Conservation (phyloP, 2,329 filamentous ascomycete species). For the Teratosphaeriaceae sp. region DNA sequence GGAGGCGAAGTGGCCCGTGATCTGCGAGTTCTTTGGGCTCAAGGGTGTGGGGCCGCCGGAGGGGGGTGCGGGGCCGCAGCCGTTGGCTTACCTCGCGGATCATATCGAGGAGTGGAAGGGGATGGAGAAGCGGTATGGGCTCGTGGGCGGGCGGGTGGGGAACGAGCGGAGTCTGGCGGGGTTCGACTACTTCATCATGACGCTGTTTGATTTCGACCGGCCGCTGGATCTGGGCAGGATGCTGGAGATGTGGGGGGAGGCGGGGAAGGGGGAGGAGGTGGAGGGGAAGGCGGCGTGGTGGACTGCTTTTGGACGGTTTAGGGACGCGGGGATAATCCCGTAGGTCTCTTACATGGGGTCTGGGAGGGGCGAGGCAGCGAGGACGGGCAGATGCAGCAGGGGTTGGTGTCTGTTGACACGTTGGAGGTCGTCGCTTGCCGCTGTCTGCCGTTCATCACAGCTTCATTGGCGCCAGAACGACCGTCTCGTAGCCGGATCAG, state of each 20-base stretch:
- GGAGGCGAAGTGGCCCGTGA: too few species aligned
- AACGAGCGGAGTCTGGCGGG: conserved; percentile 30
- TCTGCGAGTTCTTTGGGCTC: too few species aligned
- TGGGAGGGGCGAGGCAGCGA: too few species aligned
- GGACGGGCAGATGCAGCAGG: background rate
- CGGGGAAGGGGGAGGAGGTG: conserved; percentile 11
- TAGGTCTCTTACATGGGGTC: too few species aligned
- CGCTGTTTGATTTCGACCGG: conserved; percentile 39
- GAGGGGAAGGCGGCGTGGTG: conserved; percentile 33
- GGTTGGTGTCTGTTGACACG: too few species aligned
- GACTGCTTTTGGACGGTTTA: conserved; percentile 40
- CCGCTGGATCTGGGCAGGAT: conserved; percentile 40
- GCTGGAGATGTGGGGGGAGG: conserved; percentile 29
- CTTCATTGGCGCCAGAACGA: too few species aligned
- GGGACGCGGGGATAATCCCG: conserved; percentile 37
- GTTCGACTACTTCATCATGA: conserved; percentile 39
- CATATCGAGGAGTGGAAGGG: conserved; percentile 27
- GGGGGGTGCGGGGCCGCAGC: conserved; percentile 13
- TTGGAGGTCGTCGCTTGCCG: too few species aligned
- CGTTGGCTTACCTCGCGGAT: conserved; percentile 27
- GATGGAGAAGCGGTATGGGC: conserved; percentile 30
- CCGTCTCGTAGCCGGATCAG: too few species aligned
- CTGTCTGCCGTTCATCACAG: too few species aligned
- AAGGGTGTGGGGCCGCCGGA: too few species aligned
- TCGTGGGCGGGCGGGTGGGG: conserved; percentile 35